Base-by-base conservation (phyloP, 2,329 filamentous ascomycete genomes). In the Pseudogymnoascus sp. region DNA sequence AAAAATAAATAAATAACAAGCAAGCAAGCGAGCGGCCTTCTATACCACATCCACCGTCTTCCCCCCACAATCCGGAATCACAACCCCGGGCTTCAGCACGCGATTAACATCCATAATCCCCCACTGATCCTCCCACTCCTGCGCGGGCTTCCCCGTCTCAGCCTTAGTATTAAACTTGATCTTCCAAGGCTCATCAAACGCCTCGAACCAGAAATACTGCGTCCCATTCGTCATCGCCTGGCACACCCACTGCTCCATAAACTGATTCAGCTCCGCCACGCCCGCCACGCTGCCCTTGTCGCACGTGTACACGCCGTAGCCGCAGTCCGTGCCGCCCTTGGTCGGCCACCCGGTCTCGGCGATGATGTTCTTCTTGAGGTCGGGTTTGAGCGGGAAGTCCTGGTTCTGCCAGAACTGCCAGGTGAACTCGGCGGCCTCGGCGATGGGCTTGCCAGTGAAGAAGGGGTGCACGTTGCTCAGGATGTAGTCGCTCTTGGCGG, bases 391-490 rank as follows among this genome's bases (percentile, higher is more conserved):
- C 0, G 76, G 68, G 0, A 85, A 83, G 69, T 93, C 88, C 64
- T 93, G 81, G 8, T 76, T 79, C 51, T 88, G 77, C 89, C 92
- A 98, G 77, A 97, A 98, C 14, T 76, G 77, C 77, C 81, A 90
- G 0, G 93, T 96, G 93, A 93, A 98, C 6, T 74, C 77, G 0
- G 92, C 88, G 0, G 92, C 91, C 1, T 83, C 74, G 1, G 84
- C 79, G 1, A 86, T 88, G 0, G 83, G 79, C 11, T 91, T 85
- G 57, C 93, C 93, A 0, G 88, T 90, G 73, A 98, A 98, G 81
- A 98, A 97, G 0, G 95, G 93, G 74, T 98, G 95, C 63, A 98
- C 90, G 73, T 98, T 98, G 69, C 91, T 89, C 93, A 98, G 97
- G 76, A 98, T 87, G 71, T 90, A 87, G 75, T 98, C 93, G 45